Evolutionary conservation across 2,329 filamentous ascomycete genomes (phyloP).

Genomic region (Stenocarpella maydis): DNA sequence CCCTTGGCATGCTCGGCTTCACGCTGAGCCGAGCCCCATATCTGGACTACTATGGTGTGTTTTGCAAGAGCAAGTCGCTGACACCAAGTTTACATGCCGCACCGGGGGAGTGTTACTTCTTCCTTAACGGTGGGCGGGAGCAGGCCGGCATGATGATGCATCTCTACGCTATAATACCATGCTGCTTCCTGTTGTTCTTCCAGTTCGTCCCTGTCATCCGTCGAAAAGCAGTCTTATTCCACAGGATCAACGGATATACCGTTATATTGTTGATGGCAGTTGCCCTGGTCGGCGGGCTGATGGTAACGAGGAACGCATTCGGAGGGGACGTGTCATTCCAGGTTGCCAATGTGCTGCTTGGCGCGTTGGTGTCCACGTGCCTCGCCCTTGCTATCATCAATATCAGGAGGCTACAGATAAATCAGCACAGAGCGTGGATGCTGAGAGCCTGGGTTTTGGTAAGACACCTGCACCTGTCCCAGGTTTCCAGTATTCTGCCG

Average conservation of each 20-base stretch:
- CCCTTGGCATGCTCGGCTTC: slow-evolving; percentile 56
- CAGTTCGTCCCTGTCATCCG: slow-evolving; percentile 59
- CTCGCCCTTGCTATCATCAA: slow-evolving; percentile 61
- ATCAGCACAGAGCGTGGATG: slow-evolving; percentile 72
- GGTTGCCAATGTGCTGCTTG: slow-evolving; percentile 51
- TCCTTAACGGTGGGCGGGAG: slow-evolving; percentile 37
- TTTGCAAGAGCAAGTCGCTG: slow-evolving; percentile 43
- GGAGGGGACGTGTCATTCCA: slow-evolving; percentile 64
- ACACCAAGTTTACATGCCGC: slow-evolving; percentile 32
- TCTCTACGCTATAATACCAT: slow-evolving; percentile 55
- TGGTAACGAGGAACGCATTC: slow-evolving; percentile 60
- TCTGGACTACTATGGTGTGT: slow-evolving; percentile 53
- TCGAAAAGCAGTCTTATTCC: slow-evolving; percentile 59
- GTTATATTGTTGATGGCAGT: slow-evolving; percentile 57
- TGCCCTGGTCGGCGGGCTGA: slow-evolving; percentile 57
- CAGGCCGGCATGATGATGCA: slow-evolving; percentile 56
- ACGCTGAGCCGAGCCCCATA: slow-evolving; percentile 56
- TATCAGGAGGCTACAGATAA: slow-evolving; percentile 67
- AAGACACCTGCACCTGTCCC: not conserved
- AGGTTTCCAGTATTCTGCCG: not conserved
- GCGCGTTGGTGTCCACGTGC: slow-evolving; percentile 53
- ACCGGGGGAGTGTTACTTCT: slow-evolving; percentile 35
- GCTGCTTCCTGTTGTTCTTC: slow-evolving; percentile 51
- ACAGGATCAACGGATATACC: slow-evolving; percentile 68
- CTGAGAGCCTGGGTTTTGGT: slow-evolving; percentile 61